phyloP scores from a whole-genome alignment of 2,329 filamentous ascomycete species.

The Phaeosphaeriaceae sp. region DNA sequence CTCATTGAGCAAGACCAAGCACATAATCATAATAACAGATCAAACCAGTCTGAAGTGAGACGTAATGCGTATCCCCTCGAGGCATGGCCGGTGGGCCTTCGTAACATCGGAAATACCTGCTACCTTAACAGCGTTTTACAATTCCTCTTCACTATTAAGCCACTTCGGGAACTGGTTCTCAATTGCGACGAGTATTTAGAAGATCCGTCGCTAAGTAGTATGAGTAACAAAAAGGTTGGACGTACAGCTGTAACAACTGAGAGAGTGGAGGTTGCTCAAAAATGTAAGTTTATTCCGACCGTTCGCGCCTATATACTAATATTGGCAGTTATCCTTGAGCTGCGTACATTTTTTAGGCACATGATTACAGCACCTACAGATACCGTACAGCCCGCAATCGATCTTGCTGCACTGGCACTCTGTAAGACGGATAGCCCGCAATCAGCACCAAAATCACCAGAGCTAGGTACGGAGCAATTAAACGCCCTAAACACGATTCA shows the following conservation, averaged over 20 bases:
- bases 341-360: slow-evolving; percentile 72
- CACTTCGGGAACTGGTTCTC: slow-evolving; percentile 80
- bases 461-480: slow-evolving; percentile 52
- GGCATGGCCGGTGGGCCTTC: slow-evolving; percentile 79
- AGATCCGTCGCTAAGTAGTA: slow-evolving; percentile 66
- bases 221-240: slow-evolving; percentile 75
- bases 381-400: slow-evolving; percentile 73
- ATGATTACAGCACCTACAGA: slow-evolving; percentile 69
- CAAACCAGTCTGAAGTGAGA: slow-evolving; percentile 20
- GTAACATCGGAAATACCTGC: slow-evolving; percentile 97
- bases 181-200: slow-evolving; percentile 75
- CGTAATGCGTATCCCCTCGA: slow-evolving; percentile 44
- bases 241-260: slow-evolving; percentile 68
- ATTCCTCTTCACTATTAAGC: slow-evolving; percentile 88
- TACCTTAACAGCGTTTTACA: slow-evolving; percentile 97
- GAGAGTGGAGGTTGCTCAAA: slow-evolving; percentile 67
- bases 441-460: slow-evolving; percentile 47
- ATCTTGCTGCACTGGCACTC: slow-evolving; percentile 80
- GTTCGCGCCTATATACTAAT: slow-evolving; percentile 17
- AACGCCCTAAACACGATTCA: slow-evolving; percentile 51
- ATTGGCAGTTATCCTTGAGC: slow-evolving; percentile 72
- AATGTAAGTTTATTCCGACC: slow-evolving; percentile 65
- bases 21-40: slow-evolving; percentile 25
- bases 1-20: slow-evolving; percentile 50
- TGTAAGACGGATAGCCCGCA: slow-evolving; percentile 60